These are phyloP conservation scores for Spergularia bocconei DNA, from an alignment of 148 eudicot species.

Conservation along the genomic window DNA sequence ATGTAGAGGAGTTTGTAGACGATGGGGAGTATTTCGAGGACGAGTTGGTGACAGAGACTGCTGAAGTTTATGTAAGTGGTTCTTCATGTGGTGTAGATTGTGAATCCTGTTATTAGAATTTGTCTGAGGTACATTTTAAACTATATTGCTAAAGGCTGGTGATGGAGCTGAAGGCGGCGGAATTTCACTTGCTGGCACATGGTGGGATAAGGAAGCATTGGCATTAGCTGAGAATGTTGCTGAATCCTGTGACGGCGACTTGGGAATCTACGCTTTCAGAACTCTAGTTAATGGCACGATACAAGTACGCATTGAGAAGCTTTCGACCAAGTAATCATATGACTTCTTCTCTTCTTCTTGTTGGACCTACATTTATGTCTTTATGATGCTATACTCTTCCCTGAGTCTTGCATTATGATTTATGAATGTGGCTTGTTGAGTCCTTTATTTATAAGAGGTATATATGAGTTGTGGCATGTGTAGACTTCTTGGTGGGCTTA, in stretches of 20 bases:
- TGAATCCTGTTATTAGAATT: not conserved
- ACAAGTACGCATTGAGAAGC: conserved; percentile 85
- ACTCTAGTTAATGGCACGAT: conserved; percentile 57
- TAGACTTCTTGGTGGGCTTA: not conserved
- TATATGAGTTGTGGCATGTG: conserved; percentile 3
- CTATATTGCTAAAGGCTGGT: conserved; percentile 48
- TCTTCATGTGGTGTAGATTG: conserved; percentile 2
- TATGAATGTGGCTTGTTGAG: too few relatives aligned
- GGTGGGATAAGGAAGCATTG: conserved; percentile 80
- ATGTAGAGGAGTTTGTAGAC: conserved; percentile 46
- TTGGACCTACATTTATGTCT: not conserved
- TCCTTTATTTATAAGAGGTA: not conserved
- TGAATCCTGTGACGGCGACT: conserved; percentile 63
- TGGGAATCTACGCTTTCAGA: conserved; percentile 77
- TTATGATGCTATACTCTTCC: not conserved
- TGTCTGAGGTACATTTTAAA: conserved; percentile 6
- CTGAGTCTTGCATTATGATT: not conserved
- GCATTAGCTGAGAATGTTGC: conserved; percentile 63
- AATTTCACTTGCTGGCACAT: conserved; percentile 67
- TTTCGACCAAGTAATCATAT: conserved; percentile 68
- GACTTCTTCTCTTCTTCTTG: not conserved
- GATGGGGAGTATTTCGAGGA: conserved; percentile 57
- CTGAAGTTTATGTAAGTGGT: conserved; percentile 54
- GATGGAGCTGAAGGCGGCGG: conserved; percentile 99
- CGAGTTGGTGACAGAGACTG: conserved; percentile 53